phyloP scores from a whole-genome alignment of 1,284 basidiomycete genomes.

The Phylloporus gajari region DNA sequence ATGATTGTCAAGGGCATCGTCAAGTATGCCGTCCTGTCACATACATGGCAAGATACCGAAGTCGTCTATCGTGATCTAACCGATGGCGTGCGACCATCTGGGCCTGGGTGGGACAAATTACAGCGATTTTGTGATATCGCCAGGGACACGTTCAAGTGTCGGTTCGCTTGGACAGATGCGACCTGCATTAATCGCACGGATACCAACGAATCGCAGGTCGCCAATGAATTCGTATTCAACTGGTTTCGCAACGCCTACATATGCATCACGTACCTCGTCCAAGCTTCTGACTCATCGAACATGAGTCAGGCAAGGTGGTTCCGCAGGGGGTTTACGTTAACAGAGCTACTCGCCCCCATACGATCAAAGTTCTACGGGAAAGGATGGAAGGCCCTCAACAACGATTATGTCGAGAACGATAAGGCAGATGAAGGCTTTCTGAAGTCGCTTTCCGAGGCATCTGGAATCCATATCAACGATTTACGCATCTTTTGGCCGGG shows the following conservation, averaged over 20 bases:
- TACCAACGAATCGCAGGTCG: constrained; percentile 9
- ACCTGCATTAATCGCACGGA: constrained; percentile 21
- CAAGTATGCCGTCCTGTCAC: constrained; percentile 34
- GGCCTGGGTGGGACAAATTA: constrained; percentile 28
- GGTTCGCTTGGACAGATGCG: constrained; percentile 33
- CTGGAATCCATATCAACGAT: constrained; percentile 20
- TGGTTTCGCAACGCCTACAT: constrained; percentile 37
- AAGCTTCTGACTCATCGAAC: constrained; percentile 9
- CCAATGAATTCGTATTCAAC: constrained; percentile 17
- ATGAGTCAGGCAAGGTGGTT: constrained; percentile 24
- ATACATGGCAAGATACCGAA: constrained; percentile 21
- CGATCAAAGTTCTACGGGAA: constrained; percentile 30
- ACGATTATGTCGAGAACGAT: constrained; percentile 25
- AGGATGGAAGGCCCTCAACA: constrained; percentile 24
- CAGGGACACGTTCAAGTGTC: constrained; percentile 20
- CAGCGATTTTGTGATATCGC: constrained; percentile 22
- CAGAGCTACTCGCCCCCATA: constrained; percentile 25
- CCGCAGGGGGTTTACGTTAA: constrained; percentile 19
- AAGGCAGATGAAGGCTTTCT: constrained; percentile 29
- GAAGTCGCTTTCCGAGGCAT: constrained; percentile 14
- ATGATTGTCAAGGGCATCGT: constrained; percentile 31
- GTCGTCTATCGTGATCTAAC: constrained; percentile 22
- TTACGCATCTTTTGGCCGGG: constrained; percentile 27
- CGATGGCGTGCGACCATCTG: not conserved
- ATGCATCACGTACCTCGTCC: constrained; percentile 27